Evolutionary conservation across 345 rosid genomes (phyloP).

Genomic region (Acer yangbiense): DNA sequence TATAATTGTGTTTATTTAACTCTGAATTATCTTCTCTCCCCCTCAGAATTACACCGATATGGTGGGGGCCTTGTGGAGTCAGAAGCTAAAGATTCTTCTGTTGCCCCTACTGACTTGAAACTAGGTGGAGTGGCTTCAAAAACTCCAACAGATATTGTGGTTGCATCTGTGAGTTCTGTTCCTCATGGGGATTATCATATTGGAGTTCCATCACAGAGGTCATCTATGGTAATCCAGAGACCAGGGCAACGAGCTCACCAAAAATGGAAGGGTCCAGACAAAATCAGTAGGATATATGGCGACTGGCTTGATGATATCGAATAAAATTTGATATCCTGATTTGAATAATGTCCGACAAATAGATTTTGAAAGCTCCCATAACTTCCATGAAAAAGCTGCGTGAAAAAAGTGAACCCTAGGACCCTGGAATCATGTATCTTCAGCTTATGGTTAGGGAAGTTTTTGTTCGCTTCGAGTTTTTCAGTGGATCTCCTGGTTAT

Average conservation of each 20-base stretch:
- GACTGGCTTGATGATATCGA: constrained; percentile 97
- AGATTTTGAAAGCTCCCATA: constrained; percentile 6
- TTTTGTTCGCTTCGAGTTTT: constrained; percentile 23
- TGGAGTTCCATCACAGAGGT: constrained; percentile 76
- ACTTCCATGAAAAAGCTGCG: constrained; percentile 10
- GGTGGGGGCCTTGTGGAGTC: constrained; percentile 79
- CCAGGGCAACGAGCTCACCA: constrained; percentile 83
- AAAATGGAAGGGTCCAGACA: constrained; percentile 98
- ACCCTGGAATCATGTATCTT: constrained; percentile 15
- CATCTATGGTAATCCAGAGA: constrained; percentile 63
- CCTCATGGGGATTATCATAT: constrained; percentile 65
- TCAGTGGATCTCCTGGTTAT: background rate
- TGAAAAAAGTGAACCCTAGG: constrained; percentile 14
- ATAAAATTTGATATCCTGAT: constrained; percentile 30
- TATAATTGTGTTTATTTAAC: constrained; percentile 1
- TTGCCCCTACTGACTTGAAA: constrained; percentile 56
- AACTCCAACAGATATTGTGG: constrained; percentile 48
- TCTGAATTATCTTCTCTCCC: constrained; percentile 9
- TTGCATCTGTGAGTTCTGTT: constrained; percentile 47
- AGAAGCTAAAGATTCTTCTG: constrained; percentile 59
- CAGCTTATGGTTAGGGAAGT: constrained; percentile 12
- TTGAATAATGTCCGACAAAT: constrained; percentile 10
- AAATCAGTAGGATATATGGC: constrained; percentile 95
- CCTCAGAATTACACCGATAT: constrained; percentile 80
- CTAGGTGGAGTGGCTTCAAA: constrained; percentile 62